Conservation (phyloP, 441 rosid species). For the Viola pubescens region DNA sequence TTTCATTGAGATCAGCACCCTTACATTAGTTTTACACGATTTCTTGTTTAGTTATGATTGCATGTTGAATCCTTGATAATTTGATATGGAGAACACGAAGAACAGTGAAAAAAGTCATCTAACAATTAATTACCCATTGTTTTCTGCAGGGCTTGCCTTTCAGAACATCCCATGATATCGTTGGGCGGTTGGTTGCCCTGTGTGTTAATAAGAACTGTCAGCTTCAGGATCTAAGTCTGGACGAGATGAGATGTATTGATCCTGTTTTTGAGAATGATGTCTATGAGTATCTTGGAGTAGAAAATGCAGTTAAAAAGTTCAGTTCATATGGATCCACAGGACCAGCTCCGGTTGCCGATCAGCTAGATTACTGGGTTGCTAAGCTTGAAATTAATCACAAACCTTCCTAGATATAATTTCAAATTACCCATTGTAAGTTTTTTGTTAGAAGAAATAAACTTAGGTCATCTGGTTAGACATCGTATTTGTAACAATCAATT, state of each 20-base stretch:
- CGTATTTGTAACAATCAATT: too few relatives aligned
- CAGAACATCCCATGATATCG: slow-evolving; percentile 86
- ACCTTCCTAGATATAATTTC: too few relatives aligned
- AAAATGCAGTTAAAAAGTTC: slow-evolving; percentile 78
- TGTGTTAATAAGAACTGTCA: slow-evolving; percentile 66
- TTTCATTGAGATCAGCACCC: too few relatives aligned
- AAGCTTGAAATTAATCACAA: slow-evolving; percentile 38
- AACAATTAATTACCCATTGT: background rate
- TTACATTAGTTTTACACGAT: too few relatives aligned
- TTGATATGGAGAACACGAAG: too few relatives aligned
- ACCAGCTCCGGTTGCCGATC: slow-evolving; percentile 51
- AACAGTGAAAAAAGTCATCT: too few relatives aligned
- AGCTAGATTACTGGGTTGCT: slow-evolving; percentile 57
- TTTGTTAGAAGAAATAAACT: too few relatives aligned
- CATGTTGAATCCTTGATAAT: too few relatives aligned
- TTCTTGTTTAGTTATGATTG: too few relatives aligned
- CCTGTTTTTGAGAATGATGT: slow-evolving; percentile 73
- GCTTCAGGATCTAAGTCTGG: slow-evolving; percentile 65
- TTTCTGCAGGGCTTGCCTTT: slow-evolving; percentile 69
- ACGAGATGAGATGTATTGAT: slow-evolving; percentile 52
- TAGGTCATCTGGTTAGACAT: too few relatives aligned
- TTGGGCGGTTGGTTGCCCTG: slow-evolving; percentile 72
- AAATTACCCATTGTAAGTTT: too few relatives aligned
- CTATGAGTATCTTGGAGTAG: slow-evolving; percentile 69
- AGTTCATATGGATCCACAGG: slow-evolving; percentile 87